These are phyloP conservation scores for Bimuria novae-zelandiae DNA, from an alignment of 2,329 filamentous ascomycete genomes.

Conservation along the genomic window DNA sequence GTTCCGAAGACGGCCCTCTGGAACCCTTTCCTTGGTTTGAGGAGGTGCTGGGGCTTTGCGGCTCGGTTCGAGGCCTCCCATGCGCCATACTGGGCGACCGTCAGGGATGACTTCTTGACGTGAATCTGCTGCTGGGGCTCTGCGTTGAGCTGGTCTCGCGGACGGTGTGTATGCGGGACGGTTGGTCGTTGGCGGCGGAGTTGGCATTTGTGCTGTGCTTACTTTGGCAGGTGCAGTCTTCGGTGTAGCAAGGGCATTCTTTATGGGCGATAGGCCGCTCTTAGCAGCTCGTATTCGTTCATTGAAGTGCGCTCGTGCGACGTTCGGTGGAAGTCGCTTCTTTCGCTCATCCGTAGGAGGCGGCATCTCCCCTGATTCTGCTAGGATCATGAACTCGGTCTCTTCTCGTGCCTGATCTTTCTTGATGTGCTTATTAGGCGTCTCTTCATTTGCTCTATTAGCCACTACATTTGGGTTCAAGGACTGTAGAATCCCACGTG, in stretches of 20 bases:
- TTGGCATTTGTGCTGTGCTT: constrained; percentile 21
- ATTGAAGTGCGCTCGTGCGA: constrained; percentile 34
- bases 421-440: constrained; percentile 27
- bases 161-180: constrained; percentile 13
- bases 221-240: constrained; percentile 18
- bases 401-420: constrained; percentile 10
- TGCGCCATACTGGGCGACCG: constrained; percentile 28
- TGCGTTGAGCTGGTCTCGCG: constrained; percentile 2
- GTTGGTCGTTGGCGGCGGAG: constrained; percentile 14
- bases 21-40: constrained; percentile 13
- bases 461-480: constrained; percentile 34
- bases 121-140: not conserved
- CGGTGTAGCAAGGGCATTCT: constrained; percentile 9
- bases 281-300: constrained; percentile 22
- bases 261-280: constrained; percentile 19
- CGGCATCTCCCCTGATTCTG: constrained; percentile 35
- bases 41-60: constrained; percentile 12
- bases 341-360: constrained; percentile 21
- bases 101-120: constrained; percentile 13
- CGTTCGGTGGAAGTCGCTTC: constrained; percentile 22
- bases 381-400: constrained; percentile 21
- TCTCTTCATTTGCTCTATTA: constrained; percentile 14
- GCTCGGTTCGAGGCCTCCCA: constrained; percentile 19
- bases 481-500: constrained; percentile 21
- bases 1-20: constrained; percentile 50